Evolutionary conservation across 2,329 filamentous ascomycete species (phyloP).

Genomic region (Beauveria sp.): DNA sequence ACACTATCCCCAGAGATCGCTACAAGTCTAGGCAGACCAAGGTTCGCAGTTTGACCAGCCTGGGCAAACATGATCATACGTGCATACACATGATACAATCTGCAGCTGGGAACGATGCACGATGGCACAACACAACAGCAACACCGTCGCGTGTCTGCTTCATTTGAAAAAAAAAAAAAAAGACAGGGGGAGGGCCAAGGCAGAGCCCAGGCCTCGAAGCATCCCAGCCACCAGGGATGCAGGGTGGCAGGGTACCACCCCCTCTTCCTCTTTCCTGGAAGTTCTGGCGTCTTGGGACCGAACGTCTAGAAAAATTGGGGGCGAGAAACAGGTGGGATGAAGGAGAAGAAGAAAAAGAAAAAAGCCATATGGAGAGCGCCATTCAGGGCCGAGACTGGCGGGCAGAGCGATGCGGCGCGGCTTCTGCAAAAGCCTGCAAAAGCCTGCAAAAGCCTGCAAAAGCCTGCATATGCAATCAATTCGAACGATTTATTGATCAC

Average conservation of each 20-base stretch:
- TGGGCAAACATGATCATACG: not conserved
- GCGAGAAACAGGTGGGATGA: not conserved
- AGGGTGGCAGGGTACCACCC: not conserved
- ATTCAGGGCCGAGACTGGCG: constrained; percentile 3
- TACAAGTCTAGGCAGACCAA: not conserved
- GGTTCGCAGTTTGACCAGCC: not conserved
- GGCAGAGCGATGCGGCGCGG: not conserved
- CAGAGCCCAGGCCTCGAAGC: not conserved
- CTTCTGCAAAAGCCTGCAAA: not conserved
- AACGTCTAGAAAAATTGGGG: not conserved
- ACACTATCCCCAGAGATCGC: not conserved
- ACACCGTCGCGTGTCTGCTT: too few relatives aligned
- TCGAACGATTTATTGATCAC: not conserved
- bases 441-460: too few relatives aligned
- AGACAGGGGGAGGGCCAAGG: too few relatives aligned
- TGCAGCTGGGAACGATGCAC: not conserved
- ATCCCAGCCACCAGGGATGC: not conserved
- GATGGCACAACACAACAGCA: not conserved
- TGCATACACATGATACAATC: not conserved
- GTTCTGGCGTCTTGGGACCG: not conserved
- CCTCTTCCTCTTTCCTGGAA: not conserved
- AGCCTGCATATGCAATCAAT: not conserved
- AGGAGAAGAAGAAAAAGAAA: not conserved
- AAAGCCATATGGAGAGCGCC: constrained; percentile 5
- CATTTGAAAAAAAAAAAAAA: too few relatives aligned